Evolutionary conservation across 208 protist species (phyloP).

Genomic region (Trypanosoma avium): DNA sequence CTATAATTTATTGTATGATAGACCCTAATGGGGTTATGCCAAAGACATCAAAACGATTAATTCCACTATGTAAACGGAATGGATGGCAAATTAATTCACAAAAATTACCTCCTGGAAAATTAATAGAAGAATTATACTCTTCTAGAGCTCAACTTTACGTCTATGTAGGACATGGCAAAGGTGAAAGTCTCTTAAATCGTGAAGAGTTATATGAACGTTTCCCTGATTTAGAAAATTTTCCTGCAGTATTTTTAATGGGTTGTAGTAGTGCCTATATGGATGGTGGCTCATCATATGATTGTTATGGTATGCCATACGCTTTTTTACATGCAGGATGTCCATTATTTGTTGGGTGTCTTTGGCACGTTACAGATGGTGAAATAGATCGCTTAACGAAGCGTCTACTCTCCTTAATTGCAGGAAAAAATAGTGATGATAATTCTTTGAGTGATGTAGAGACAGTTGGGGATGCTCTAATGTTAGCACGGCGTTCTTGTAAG

Average conservation of each 20-base stretch:
- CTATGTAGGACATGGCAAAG: conserved; percentile 69
- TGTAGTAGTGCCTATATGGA: conserved; percentile 72
- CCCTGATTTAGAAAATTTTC: conserved; percentile 20
- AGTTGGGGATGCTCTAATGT: conserved; percentile 52
- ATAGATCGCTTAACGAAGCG: conserved; percentile 65
- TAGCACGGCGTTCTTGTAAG: conserved; percentile 42
- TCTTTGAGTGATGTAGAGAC: not conserved
- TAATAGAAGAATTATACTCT: conserved; percentile 27
- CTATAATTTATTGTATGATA: conserved; percentile 16
- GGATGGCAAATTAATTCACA: conserved; percentile 27
- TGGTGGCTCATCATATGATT: conserved; percentile 33
- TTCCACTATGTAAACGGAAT: conserved; percentile 23
- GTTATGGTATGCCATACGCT: conserved; percentile 63
- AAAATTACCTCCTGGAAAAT: conserved; percentile 12
- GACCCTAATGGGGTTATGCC: conserved; percentile 31
- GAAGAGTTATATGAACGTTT: conserved; percentile 51
- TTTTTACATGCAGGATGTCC: conserved; percentile 71
- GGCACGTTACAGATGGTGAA: conserved; percentile 82
- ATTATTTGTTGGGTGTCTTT: conserved; percentile 63
- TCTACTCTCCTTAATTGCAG: conserved; percentile 28
- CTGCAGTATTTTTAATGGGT: conserved; percentile 68
- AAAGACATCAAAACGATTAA: conserved; percentile 28
- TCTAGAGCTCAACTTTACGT: conserved; percentile 40
- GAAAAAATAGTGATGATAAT: not conserved
- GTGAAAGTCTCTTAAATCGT: conserved; percentile 47